phyloP scores from a whole-genome alignment of 177 flowering plant species.

The Vitis hybrid region DNA sequence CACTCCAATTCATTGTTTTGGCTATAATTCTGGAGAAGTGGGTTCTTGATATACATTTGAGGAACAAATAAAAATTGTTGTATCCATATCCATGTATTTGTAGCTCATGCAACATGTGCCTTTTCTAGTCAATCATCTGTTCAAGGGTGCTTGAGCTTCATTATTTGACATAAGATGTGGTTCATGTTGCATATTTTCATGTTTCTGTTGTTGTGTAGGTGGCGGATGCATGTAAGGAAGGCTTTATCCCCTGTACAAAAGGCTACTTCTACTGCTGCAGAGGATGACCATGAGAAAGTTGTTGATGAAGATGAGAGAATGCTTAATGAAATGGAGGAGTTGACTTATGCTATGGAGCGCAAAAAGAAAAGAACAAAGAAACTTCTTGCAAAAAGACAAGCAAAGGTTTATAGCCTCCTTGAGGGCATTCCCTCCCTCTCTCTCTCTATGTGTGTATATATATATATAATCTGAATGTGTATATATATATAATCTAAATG shows the following conservation, averaged over 20 bases:
- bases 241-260: conserved; percentile 57
- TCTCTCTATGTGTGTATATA: background rate
- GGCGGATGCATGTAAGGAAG: conserved; percentile 81
- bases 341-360: conserved; percentile 72
- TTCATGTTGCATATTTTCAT: background rate
- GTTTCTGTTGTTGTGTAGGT: conserved; percentile 37
- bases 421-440: background rate
- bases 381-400: conserved; percentile 64
- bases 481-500: too few species aligned
- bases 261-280: conserved; percentile 27
- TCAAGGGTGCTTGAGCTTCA: too few species aligned
- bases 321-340: conserved; percentile 90
- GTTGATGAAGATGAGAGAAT: conserved; percentile 62
- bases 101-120: too few species aligned
- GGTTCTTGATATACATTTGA: too few species aligned
- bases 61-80: too few species aligned
- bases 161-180: background rate
- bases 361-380: conserved; percentile 82
- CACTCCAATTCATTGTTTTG: too few species aligned
- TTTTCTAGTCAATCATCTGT: too few species aligned
- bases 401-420: conserved; percentile 52
- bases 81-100: too few species aligned
- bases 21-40: too few species aligned
- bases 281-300: conserved; percentile 4
- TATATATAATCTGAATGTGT: too few species aligned